Evolutionary conservation across 768 basidiomycete species (phyloP), one percentile per base, ranked within the genome.

Genomic region (Austroboletus eburneus): DNA sequence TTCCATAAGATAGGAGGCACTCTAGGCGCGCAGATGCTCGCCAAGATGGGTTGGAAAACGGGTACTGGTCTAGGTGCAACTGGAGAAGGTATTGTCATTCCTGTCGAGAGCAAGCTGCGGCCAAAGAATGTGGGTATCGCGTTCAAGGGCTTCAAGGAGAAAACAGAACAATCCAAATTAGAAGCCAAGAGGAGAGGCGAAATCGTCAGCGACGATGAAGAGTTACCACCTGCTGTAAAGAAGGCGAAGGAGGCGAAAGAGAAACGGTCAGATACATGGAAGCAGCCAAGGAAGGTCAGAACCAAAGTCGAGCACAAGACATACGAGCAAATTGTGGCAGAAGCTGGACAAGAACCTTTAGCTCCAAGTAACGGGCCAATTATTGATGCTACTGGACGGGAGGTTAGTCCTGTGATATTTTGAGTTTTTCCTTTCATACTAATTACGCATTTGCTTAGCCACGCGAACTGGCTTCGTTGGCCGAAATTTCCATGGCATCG

Each of bases 21-120:
- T 1, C 84, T 91, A 50, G 95, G 93, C 55, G 88, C 94, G 17
- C 84, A 85, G 46, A 81, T 98, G 80, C 79, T 99, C 20, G 79
- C 80, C 24, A 98, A 94, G 72, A 93, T 94, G 86, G 96, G 96
- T 8, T 99, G 96, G 95, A 74, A 83, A 60, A 71, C 84, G 0
- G 95, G 85, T 4, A 74, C 75, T 3, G 92, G 93, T 55, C 75
- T 95, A 9, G 92, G 92, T 51, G 65, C 75, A 2, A 68, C 69
- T 2, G 85, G 85, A 1, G 81, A 85, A 55, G 92, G 92, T 56
- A 94, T 94, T 41, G 80, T 91, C n/a, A 81, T 82, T 5, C 92
- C 92, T 0, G 75, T 96, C 13, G 91, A 94, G 63, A 81, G 78
- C 58, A 93, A 91, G 62, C 55, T 92, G 44, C 80, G 92, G 5